Base-by-base conservation (phyloP, 2,329 filamentous ascomycete genomes). In the Leptographium galeiforme region DNA sequence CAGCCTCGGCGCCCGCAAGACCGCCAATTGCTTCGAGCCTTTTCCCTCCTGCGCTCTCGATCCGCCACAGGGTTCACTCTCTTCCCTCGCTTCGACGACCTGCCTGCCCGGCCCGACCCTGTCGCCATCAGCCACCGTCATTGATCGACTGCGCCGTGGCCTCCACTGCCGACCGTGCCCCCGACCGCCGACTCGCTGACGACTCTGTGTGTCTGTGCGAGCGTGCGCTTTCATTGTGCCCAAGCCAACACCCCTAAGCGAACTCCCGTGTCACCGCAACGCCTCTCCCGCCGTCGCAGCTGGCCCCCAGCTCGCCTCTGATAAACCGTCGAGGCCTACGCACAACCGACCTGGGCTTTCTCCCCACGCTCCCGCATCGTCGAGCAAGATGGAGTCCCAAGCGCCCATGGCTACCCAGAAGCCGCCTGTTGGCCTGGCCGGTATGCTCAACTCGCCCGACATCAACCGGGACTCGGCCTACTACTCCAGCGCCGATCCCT, bases 381-480 rank as follows among this genome's bases (percentile, higher is more conserved):
- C 18, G 12, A 41, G 33, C 45, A 58, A 16, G 18, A 73, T 72
- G 69, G 71, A 72, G 51, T 64, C 67, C 36, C 63, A 64, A 47
- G 63, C 66, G 46, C 36, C 38, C 12, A 63, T 66, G 43, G 60
- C 62, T 48, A 68, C 69, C 44, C 72, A 73, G 58, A 75, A 75
- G 63, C 64, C 72, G 48, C 73, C 74, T 47, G 66, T 69, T 14
- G 74, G 72, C 46, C 63, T 78, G 56, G 73, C 73, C 14, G 72
- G 71, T n/a, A 72, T 78, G 7, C 64, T 78, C 39, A 77, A 78
- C 60, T 65, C 69, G 32, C 69, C 72, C 7, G 73, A 77, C 48
- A 71, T 74, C 32, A 68, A 75, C 57, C 68, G 74, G 53, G 74
- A 77, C 59, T 77, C 74, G 48, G 74, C 74, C 10, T 77, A 77